Evolutionary conservation across 139 green algal genomes (phyloP).

Genomic region (Micractinium sp.): DNA sequence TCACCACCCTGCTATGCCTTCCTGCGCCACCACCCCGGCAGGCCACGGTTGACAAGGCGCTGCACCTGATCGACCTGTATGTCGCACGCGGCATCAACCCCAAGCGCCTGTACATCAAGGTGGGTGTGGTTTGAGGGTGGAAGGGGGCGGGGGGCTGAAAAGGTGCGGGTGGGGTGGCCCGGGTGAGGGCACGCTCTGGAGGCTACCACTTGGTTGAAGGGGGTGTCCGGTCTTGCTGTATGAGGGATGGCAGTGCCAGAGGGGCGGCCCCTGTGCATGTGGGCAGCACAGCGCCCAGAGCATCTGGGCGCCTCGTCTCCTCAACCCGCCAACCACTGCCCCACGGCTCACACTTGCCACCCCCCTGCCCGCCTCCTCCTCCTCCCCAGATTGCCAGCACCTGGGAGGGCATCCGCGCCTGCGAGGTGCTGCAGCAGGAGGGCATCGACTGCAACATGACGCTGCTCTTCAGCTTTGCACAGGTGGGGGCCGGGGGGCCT

Average conservation of each 20-base stretch:
- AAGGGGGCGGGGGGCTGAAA: neutral
- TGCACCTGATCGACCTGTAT: conserved; percentile 82
- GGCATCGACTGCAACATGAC: conserved; percentile 94
- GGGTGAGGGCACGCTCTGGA: neutral
- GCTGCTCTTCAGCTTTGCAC: conserved; percentile 89
- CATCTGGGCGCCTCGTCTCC: too few species aligned
- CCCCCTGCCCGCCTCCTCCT: neutral
- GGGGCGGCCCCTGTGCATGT: too few species aligned
- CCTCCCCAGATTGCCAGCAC: conserved; percentile 76
- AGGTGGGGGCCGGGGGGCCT: conserved; percentile 53
- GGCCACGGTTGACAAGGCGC: conserved; percentile 75
- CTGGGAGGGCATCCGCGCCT: conserved; percentile 90
- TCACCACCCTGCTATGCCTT: neutral
- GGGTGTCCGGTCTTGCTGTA: too few species aligned
- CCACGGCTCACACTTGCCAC: neutral
- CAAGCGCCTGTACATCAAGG: conserved; percentile 65
- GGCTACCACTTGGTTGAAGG: too few species aligned
- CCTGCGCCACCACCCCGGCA: neutral
- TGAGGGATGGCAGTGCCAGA: too few species aligned
- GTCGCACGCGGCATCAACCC: conserved; percentile 56
- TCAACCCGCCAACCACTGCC: too few species aligned
- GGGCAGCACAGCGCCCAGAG: too few species aligned
- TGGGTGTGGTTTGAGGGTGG: neutral
- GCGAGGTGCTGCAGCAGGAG: conserved; percentile 79
- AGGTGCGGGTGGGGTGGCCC: neutral